Base-by-base conservation (phyloP, 2,329 filamentous ascomycete species). In the Neonectria faginata region DNA sequence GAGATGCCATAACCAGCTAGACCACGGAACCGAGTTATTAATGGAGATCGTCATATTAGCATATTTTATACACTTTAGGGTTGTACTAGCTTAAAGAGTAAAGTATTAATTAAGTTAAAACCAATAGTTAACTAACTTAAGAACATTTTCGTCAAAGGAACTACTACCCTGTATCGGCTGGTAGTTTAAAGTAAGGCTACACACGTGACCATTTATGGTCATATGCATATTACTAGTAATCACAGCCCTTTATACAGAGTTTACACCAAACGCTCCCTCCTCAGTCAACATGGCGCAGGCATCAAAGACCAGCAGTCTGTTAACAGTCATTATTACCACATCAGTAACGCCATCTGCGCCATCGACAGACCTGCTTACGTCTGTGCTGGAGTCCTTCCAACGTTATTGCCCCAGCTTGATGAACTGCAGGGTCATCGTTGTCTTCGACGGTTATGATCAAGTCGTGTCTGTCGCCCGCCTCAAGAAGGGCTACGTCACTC, bases 331-430 rank as follows among this genome's bases (percentile, higher is more conserved):
- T 52, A 80, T 88, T 67, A 87, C 85, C 1, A 87, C 85, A 0
- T 87, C 85, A 2, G 81, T 85, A 0, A 87, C 85, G 0, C 85
- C 85, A 0, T 87, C 85, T 1, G 81, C 83, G 0, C 85, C 85
- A 0, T 83, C 83, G 0, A 84, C 84, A 0, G 85, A 86, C 16
- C 80, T 88, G 0, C 67, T 87, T n/a, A 79, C 79, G 0, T 71
- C 81, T 0, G 80, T 87, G 2, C 55, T 87, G 2, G 67, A 74
- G 3, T 85, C 84, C 0, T 86, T 86, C 66, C 74, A 75, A 16
- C 50, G 51, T 0, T 75, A 85, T 67, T 86, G 85, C 57, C 73
- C 75, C 0, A 64, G 59, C 0, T 69, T 88, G 14, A 63, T 81
- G 2, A 50, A 64, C 0, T 87, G 84, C 60, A 76, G 76, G 2